phyloP scores from a whole-genome alignment of 2,329 filamentous ascomycete genomes.

The Venturia carpophila region DNA sequence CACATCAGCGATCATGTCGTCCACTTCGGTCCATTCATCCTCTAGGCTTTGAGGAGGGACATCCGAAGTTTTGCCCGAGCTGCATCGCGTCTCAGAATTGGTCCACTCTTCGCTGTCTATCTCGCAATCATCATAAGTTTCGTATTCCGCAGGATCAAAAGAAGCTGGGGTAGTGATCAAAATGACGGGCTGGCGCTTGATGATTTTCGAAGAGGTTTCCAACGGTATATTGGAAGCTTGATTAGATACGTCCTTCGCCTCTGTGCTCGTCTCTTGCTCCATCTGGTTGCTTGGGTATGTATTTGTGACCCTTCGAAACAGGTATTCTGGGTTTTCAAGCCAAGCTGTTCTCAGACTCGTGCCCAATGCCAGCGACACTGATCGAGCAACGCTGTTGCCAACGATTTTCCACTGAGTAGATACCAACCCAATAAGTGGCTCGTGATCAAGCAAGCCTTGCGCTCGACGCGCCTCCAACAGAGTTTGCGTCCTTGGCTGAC shows the following conservation, averaged over 20 bases:
- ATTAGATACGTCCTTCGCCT: not conserved
- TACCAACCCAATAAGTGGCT: conserved; percentile 56
- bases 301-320: not conserved
- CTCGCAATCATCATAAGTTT: not conserved
- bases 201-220: not conserved
- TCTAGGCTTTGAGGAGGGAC: not conserved
- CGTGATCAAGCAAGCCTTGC: conserved; percentile 62
- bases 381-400: conserved; percentile 69
- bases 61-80: not conserved
- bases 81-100: not conserved
- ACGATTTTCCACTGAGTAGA: conserved; percentile 56
- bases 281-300: too few species aligned
- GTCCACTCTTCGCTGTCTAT: not conserved
- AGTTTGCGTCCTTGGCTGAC: conserved; percentile 52
- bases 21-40: not conserved
- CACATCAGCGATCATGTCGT: not conserved
- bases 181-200: not conserved
- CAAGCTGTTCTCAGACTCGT: conserved; percentile 54
- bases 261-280: not conserved
- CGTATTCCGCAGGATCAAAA: not conserved
- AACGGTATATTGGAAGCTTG: not conserved
- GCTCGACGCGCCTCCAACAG: conserved; percentile 61
- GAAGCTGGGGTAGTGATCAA: not conserved
- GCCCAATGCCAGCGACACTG: conserved; percentile 59
- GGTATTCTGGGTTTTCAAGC: conserved; percentile 22